A percentile compares a stretch with the other conserved stretches of the same genome.
Conservation (phyloP, 208 protist genomes). For the Wallacemonas sp. region DNA sequence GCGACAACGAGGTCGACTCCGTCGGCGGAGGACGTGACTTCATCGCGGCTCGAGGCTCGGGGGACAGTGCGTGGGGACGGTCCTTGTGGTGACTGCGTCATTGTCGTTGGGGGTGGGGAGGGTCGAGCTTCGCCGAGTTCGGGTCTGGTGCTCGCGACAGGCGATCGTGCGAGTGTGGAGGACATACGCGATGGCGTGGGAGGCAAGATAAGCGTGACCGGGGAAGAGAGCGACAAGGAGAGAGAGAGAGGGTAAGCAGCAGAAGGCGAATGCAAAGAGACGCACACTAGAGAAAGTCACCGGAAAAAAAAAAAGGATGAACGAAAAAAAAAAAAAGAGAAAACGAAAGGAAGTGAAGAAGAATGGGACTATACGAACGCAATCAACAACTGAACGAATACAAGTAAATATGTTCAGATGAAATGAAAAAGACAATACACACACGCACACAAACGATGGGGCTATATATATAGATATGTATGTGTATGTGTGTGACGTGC, state of each 20-base stretch:
- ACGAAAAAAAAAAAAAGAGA: conserved; percentile 9
- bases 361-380: background rate
- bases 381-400: background rate
- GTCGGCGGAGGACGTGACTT: background rate
- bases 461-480: no score
- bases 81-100: background rate
- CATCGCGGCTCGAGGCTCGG: background rate
- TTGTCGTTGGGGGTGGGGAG: background rate
- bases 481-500: no score
- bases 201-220: conserved; percentile 1
- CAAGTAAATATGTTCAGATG: background rate
- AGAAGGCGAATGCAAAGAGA: background rate
- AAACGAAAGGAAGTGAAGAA: conserved; percentile 15
- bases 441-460: conserved; percentile 8
- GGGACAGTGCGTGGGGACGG: background rate
- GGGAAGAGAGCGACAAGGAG: background rate
- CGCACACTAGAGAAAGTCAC: background rate
- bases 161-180: conserved; percentile 2
- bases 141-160: background rate
- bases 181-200: conserved; percentile 14
- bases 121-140: background rate
- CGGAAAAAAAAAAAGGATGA: background rate
- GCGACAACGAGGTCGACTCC: background rate
- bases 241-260: conserved; percentile 4
- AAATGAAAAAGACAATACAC: no score